phyloP scores from a whole-genome alignment of 495 filamentous ascomycete genomes.

The Astrothelium macrocarpum region DNA sequence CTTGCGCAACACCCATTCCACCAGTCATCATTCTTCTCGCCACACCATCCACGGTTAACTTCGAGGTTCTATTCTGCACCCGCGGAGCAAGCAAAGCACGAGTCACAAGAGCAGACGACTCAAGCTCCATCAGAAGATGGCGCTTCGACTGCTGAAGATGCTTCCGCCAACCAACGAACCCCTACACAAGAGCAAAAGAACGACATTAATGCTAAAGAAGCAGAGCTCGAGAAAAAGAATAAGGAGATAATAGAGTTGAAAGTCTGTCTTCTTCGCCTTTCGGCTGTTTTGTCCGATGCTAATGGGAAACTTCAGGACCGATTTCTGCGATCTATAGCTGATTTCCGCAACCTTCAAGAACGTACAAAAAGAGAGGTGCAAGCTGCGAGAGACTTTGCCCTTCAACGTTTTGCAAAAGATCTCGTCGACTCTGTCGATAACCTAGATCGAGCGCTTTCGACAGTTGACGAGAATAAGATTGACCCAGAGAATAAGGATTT shows the following conservation, averaged over 20 bases:
- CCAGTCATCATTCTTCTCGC: constrained; percentile 5
- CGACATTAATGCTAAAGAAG: constrained; percentile 38
- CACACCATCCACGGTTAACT: constrained; percentile 5
- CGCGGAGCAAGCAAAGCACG: constrained; percentile 8
- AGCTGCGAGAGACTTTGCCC: constrained; percentile 77
- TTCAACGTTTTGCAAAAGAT: constrained; percentile 89
- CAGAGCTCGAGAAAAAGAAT: constrained; percentile 74
- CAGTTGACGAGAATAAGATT: constrained; percentile 67
- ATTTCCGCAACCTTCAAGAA: constrained; percentile 95
- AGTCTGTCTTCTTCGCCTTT: constrained; percentile 40
- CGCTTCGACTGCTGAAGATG: constrained; percentile 8
- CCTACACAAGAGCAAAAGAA: constrained; percentile 4
- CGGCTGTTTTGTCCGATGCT: background rate
- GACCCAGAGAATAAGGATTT: constrained; percentile 52
- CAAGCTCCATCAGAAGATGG: constrained; percentile 4
- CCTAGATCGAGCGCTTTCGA: constrained; percentile 79
- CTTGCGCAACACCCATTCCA: background rate
- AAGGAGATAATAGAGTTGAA: constrained; percentile 79
- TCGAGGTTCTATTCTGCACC: constrained; percentile 17
- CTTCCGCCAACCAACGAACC: constrained; percentile 8
- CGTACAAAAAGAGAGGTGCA: constrained; percentile 87
- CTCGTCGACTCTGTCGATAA: constrained; percentile 92
- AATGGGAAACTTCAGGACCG: constrained; percentile 58
- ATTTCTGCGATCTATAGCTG: constrained; percentile 84
- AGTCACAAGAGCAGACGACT: constrained; percentile 5